phyloP scores from a whole-genome alignment of 1,139 yeast genomes.

The Suzukiozyma palmioleophila region DNA sequence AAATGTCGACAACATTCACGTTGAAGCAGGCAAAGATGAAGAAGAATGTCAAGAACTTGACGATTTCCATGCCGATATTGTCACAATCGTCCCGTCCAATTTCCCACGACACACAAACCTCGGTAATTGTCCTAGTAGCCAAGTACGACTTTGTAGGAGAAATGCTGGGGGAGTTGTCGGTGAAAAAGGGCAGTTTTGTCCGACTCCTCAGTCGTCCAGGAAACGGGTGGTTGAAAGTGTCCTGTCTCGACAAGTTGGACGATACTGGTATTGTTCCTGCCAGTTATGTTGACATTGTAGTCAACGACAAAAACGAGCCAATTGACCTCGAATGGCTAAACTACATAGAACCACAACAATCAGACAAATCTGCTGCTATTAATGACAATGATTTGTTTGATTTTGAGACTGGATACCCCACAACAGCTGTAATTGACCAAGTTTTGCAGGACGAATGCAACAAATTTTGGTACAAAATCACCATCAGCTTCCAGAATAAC shows the following conservation, averaged over 20 bases:
- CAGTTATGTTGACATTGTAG: constrained; percentile 33
- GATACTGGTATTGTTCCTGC: constrained; percentile 33
- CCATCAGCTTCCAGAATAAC: constrained; percentile 21
- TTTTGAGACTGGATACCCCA: constrained; percentile 1
- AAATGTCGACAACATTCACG: too few relatives aligned
- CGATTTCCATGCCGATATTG: constrained; percentile 19
- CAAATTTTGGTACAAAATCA: constrained; percentile 32
- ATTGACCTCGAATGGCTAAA: constrained; percentile 29
- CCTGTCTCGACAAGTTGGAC: constrained; percentile 23
- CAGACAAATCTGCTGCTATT: background rate
- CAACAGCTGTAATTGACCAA: constrained; percentile 6
- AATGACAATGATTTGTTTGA: constrained; percentile 5
- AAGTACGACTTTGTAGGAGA: constrained; percentile 30
- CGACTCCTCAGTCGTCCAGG: constrained; percentile 30
- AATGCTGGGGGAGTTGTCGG: constrained; percentile 21
- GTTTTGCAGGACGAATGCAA: constrained; percentile 10
- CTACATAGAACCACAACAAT: background rate
- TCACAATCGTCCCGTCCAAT: background rate
- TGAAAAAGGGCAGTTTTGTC: constrained; percentile 26
- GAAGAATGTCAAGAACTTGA: constrained; percentile 25
- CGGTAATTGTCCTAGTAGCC: constrained; percentile 16
- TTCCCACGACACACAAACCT: constrained; percentile 5
- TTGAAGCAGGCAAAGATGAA: constrained; percentile 18
- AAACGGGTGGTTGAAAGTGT: constrained; percentile 36
- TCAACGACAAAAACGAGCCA: constrained; percentile 30